Base-by-base conservation (phyloP, 2,329 filamentous ascomycete species). In the Paraconiothyrium sp. region DNA sequence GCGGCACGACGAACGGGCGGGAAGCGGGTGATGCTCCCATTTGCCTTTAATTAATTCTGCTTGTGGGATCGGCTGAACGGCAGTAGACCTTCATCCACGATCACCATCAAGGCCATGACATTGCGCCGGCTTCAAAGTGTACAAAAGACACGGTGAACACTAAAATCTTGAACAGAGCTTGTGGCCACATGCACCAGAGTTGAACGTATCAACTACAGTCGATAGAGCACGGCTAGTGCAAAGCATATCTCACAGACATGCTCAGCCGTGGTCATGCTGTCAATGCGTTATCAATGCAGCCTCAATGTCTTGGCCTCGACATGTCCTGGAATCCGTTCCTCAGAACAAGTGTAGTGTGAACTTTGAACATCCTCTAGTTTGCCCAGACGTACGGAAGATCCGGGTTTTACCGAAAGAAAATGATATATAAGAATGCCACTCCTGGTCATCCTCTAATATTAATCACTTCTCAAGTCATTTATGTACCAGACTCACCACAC, bases 1-100 rank as follows among this genome's bases (percentile, higher is more conserved):
- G 37, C 37, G 37, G 37, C 37, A 41, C 37, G 37, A 41, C 14
- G 11, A n/a, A 30, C 47, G 47, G 47, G 47, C n/a, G 47, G 47
- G 27, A 32, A 34, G 8, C 27, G 20, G 47, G 47, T 16, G 47
- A 50, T 34, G 47, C 27, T 50, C 47, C 13, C n/a, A 13, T 50
- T 50, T 4, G 4, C 30, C 2, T 5, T 35, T 11, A 13, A 50
- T 20, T 1, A 8, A 50, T n/a, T 2, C n/a, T 34, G 47, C 30
- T 35, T 10, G 32, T 13, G 27, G 46, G 4, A n/a, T 32, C 13
- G 1, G 22, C 27, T 27, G 37, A 41, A 49, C 46, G 11, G 10
- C 27, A n/a, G 5, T 10, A 34, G 3, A 20, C 27, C 20, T 2
- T 50, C 7, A 9, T 27, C n/a, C n/a, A 34, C n/a, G 4, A n/a